These are phyloP conservation scores for Rhizopogon sp. DNA, from an alignment of 768 basidiomycete species.

Conservation along the genomic window DNA sequence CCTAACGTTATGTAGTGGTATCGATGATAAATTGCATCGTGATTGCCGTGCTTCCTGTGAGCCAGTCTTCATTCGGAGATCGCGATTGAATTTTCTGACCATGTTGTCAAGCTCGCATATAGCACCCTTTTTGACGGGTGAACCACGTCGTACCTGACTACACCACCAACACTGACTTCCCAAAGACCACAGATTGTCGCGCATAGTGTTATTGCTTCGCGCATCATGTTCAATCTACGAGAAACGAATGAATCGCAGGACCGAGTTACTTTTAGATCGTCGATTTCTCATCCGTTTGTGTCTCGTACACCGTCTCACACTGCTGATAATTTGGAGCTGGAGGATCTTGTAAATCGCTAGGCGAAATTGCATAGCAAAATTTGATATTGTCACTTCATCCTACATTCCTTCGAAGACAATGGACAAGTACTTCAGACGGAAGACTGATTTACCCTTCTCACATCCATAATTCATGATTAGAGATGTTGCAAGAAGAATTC, in stretches of 20 bases:
- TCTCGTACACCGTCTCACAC: too few relatives aligned
- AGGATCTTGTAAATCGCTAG: too few relatives aligned
- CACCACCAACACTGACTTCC: background rate
- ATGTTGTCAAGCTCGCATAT: background rate
- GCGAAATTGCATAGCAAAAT: too few relatives aligned
- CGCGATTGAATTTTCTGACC: background rate
- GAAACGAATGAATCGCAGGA: background rate
- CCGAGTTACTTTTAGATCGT: too few relatives aligned
- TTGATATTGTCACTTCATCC: too few relatives aligned
- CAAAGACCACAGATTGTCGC: constrained; percentile 1
- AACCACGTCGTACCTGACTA: background rate
- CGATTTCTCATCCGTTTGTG: too few relatives aligned
- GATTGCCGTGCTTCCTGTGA: background rate
- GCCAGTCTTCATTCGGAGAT: background rate
- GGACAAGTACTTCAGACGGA: constrained; percentile 36
- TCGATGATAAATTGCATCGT: background rate
- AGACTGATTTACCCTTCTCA: constrained; percentile 29
- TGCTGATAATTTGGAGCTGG: too few relatives aligned
- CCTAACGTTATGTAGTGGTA: background rate
- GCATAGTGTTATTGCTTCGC: constrained; percentile 5
- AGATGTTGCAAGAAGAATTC: constrained; percentile 44
- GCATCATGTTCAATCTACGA: constrained; percentile 6
- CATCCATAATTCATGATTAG: constrained; percentile 28
- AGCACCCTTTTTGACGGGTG: background rate
- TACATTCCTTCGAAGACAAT: too few relatives aligned